A percentile compares a stretch with the other conserved stretches of the same genome.
These are phyloP conservation scores for Geosmithia morbida DNA, from an alignment of 2,329 filamentous ascomycete species.

Conservation along the genomic window DNA sequence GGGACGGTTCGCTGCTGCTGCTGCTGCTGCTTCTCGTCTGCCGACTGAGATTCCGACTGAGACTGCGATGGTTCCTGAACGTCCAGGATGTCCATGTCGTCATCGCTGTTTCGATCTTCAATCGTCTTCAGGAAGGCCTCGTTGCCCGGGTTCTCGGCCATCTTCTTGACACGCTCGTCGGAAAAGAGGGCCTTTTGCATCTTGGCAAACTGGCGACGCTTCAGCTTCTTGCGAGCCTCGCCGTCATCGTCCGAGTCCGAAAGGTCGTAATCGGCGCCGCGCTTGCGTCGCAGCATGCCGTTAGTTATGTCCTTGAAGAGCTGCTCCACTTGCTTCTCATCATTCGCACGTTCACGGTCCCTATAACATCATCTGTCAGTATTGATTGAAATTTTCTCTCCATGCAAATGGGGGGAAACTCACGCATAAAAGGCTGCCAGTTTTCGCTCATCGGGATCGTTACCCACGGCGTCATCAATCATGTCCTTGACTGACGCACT, in stretches of 20 bases:
- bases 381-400: background rate
- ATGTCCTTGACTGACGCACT: conserved; percentile 67
- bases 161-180: conserved; percentile 82
- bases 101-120: conserved; percentile 64
- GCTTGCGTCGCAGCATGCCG: conserved; percentile 72
- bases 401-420: conserved; percentile 22
- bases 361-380: conserved; percentile 22
- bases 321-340: conserved; percentile 81
- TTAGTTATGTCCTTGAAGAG: conserved; percentile 88
- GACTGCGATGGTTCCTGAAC: conserved; percentile 17
- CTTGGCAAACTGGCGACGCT: conserved; percentile 76
- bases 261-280: conserved; percentile 67
- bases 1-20: conserved; percentile 23
- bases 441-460: conserved; percentile 66
- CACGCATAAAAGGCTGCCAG: conserved; percentile 82
- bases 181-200: conserved; percentile 81
- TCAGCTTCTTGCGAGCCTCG: conserved; percentile 63
- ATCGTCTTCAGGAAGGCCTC: conserved; percentile 82
- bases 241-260: conserved; percentile 85
- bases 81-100: conserved; percentile 64
- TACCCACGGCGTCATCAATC: conserved; percentile 72
- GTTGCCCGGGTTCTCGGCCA: conserved; percentile 79
- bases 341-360: conserved; percentile 62
- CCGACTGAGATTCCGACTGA: conserved; percentile 9
- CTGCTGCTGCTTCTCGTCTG: conserved; percentile 9